Conservation (phyloP, 805 yeast genomes). For the Saturnispora diversa region DNA sequence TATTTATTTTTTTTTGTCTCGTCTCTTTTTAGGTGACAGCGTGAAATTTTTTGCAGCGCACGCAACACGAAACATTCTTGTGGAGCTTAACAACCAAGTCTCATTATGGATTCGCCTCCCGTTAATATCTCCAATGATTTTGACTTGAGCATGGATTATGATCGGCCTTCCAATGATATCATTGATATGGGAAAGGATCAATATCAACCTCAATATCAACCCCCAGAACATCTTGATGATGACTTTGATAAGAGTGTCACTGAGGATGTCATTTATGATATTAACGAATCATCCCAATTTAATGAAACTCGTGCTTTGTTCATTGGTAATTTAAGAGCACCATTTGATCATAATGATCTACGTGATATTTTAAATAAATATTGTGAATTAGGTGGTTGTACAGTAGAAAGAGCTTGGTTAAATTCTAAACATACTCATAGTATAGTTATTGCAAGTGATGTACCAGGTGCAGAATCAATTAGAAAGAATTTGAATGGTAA, state of each 20-base stretch:
- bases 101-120: too few species aligned
- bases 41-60: too few species aligned
- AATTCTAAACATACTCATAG: conserved; percentile 36
- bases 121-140: too few species aligned
- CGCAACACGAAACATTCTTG: too few species aligned
- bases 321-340: conserved; percentile 36
- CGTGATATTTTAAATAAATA: conserved; percentile 31
- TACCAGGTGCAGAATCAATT: conserved; percentile 34
- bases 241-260: conserved; percentile 20
- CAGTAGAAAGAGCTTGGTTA: conserved; percentile 39
- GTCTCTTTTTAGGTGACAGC: too few species aligned
- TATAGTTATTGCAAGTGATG: conserved; percentile 33
- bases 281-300: conserved; percentile 28
- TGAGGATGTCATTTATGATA: conserved; percentile 30
- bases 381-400: conserved; percentile 22
- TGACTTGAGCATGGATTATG: too few species aligned
- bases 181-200: not conserved
- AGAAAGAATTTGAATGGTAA: conserved; percentile 31
- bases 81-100: too few species aligned
- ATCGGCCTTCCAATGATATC: too few species aligned
- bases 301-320: conserved; percentile 37
- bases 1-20: too few species aligned
- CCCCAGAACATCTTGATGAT: conserved; percentile 9
- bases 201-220: not conserved
- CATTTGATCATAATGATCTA: conserved; percentile 33